Percentiles rank a stretch among this genome's conserved stretches.
Evolutionary conservation across 176 grass and related monocot genomes (phyloP).

Genomic region (Musa schizocarpa): DNA sequence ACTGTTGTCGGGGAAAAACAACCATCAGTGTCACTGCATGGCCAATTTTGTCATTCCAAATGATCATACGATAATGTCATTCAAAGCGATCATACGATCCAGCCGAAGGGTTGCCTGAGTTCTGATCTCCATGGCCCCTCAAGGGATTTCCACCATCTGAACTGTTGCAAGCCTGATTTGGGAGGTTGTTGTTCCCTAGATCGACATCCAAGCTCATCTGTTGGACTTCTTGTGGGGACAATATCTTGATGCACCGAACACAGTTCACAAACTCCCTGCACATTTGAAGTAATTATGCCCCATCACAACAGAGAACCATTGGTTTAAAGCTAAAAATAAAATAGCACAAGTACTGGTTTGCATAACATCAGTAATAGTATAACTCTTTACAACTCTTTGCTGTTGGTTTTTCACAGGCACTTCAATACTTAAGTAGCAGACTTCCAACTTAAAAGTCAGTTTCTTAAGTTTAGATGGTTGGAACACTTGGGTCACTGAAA

Average conservation of each 20-base stretch:
- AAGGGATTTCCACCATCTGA: constrained; percentile 65
- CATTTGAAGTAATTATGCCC: constrained; percentile 15
- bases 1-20: background rate
- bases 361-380: background rate
- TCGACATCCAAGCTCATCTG: constrained; percentile 93
- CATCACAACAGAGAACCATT: constrained; percentile 17
- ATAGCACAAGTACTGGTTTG: background rate
- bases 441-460: too few species aligned
- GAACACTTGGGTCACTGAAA: too few species aligned
- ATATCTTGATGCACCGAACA: constrained; percentile 81
- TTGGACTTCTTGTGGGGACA: constrained; percentile 94
- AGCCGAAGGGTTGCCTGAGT: constrained; percentile 46
- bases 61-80: constrained; percentile 5
- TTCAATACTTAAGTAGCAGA: too few species aligned
- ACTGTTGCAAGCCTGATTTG: constrained; percentile 72
- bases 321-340: background rate
- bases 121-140: constrained; percentile 51
- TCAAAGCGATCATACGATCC: constrained; percentile 57
- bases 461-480: too few species aligned
- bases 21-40: background rate
- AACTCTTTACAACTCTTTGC: background rate
- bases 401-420: too few species aligned
- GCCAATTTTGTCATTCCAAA: constrained; percentile 2
- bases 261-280: constrained; percentile 92
- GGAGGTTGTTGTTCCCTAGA: constrained; percentile 50